Conservation (phyloP, 2,329 filamentous ascomycete species). For the Colletotrichum godetiae region DNA sequence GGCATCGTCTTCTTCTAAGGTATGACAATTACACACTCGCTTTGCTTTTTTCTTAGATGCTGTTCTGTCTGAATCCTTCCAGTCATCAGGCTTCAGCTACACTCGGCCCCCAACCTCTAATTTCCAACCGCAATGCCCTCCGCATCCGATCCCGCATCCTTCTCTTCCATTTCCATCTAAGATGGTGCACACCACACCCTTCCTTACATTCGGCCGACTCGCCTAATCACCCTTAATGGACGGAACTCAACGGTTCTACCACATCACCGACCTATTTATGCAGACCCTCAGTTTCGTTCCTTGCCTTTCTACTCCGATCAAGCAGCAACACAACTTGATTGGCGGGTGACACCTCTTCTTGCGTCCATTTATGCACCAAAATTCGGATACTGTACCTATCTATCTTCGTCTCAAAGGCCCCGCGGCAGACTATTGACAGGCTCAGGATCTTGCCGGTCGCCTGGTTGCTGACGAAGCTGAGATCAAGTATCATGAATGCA, state of each 20-base stretch:
- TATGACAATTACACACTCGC: too few species aligned
- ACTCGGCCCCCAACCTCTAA: background rate
- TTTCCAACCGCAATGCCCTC: background rate
- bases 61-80: background rate
- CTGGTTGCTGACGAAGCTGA: constrained; percentile 14
- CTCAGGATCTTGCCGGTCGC: constrained; percentile 16
- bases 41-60: background rate
- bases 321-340: background rate
- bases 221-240: background rate
- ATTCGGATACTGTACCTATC: background rate
- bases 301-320: background rate
- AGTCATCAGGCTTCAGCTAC: background rate
- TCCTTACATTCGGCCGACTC: background rate
- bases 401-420: background rate
- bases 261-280: background rate
- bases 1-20: too few species aligned
- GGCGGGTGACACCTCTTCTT: background rate
- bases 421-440: background rate
- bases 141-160: background rate
- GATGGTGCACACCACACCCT: background rate
- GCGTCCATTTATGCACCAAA: background rate
- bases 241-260: background rate
- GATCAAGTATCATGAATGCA: constrained; percentile 5
- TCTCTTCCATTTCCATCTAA: background rate
- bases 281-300: background rate